Evolutionary conservation across 73 alveolate species (phyloP).

Genomic region (Paramecium sexaurelia): DNA sequence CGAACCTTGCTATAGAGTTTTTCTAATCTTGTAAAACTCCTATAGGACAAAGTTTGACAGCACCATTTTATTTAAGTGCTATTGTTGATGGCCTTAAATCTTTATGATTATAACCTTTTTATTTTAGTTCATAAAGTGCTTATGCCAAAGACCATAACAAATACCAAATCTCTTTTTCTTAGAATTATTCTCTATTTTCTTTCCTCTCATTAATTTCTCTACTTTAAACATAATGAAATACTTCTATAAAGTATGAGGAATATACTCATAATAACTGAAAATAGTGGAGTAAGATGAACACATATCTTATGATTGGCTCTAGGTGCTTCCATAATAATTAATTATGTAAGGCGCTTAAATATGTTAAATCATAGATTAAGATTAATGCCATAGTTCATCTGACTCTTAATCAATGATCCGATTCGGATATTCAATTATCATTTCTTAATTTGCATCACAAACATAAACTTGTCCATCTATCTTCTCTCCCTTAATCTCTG

Average conservation of each 20-base stretch:
- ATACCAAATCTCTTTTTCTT: conserved; percentile 38
- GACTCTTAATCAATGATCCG: background rate
- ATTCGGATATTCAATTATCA: background rate
- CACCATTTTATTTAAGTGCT: background rate
- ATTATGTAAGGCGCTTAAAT: background rate
- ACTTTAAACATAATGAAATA: background rate
- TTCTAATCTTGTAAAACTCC: background rate
- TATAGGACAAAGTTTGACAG: background rate
- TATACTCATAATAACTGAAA: background rate
- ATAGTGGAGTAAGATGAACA: background rate
- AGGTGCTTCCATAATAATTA: background rate
- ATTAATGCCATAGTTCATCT: conserved; percentile 34
- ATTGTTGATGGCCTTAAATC: background rate
- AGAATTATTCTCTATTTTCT: background rate
- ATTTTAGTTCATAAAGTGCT: background rate
- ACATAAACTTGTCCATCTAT: background rate
- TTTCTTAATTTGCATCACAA: conserved; percentile 11
- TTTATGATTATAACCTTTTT: conserved; percentile 12
- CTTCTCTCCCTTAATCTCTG: background rate
- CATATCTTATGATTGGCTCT: background rate
- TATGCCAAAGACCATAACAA: background rate
- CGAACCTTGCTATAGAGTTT: background rate
- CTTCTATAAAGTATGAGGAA: background rate
- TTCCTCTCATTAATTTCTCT: background rate
- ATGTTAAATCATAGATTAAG: background rate